Conservation (phyloP, 1,139 yeast genomes). For the Debaryomycetaceae sp. region DNA sequence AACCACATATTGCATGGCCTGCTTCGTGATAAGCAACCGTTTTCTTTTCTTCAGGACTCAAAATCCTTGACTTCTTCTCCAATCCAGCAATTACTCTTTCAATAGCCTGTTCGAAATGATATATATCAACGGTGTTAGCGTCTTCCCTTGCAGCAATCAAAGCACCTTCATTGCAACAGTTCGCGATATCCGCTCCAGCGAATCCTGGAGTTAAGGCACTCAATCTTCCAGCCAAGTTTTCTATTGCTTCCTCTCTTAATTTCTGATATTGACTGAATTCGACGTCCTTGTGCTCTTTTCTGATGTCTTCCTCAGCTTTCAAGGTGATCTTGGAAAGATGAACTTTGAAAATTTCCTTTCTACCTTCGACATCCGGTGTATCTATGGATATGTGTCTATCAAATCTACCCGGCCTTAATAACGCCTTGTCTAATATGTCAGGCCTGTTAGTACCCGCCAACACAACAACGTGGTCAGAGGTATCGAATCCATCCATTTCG, state of each 20-base stretch:
- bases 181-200: constrained; percentile 97
- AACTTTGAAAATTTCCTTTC: constrained; percentile 87
- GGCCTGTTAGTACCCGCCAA: constrained; percentile 96
- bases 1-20: constrained; percentile 97
- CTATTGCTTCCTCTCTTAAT: constrained; percentile 32
- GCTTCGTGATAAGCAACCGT: constrained; percentile 98
- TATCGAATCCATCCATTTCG: constrained; percentile 96
- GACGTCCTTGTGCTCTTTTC: constrained; percentile 34
- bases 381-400: constrained; percentile 92
- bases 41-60: constrained; percentile 78
- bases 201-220: constrained; percentile 98
- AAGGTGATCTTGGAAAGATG: constrained; percentile 55
- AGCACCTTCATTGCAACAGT: constrained; percentile 96
- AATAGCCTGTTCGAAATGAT: constrained; percentile 91
- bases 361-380: constrained; percentile 88
- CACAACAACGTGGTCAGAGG: constrained; percentile 90
- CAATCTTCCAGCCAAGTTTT: constrained; percentile 71
- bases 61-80: constrained; percentile 82
- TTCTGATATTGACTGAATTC: constrained; percentile 50
- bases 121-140: constrained; percentile 62
- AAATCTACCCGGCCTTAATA: constrained; percentile 95
- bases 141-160: constrained; percentile 87
- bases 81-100: constrained; percentile 97
- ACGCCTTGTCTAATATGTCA: constrained; percentile 87
- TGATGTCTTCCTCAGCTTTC: constrained; percentile 38